Evolutionary conservation across 164 flowering plant genomes (phyloP), one percentile per base, ranked within the genome.

Genomic region (Magnolia changhungtana): DNA sequence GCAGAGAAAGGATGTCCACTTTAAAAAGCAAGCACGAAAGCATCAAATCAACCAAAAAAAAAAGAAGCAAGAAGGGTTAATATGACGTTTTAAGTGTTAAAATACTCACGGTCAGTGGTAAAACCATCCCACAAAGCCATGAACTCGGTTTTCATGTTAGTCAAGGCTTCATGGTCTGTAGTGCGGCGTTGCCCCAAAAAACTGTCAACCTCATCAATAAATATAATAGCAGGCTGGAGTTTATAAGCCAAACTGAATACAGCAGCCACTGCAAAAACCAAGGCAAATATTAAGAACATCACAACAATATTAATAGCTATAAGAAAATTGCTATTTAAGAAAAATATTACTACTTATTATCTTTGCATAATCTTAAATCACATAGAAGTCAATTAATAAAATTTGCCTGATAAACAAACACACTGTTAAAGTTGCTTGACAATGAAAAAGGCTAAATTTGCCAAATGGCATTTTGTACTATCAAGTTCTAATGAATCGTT

Each of bases 41-140:
- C 61, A 55, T 10, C 13, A 55, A 11, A 10, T 16, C 59, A 55
- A 16, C 59, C 3, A 55, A 55, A 55, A 55, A 67, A 68, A 29
- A 24, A 7, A 37, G 16, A 68, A 68, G 18, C 18, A 68, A 7
- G 31, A 9, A 65, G 24, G 24, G 11, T 68, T 24, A 68, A 68
- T 68, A 68, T 16, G 8, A 13, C 29, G 50, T 67, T 29, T 67
- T 29, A 67, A 29, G 7, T 2, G 50, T 27, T 13, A 29, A 68
- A 65, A 13, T 23, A 93, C 96, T 87, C 78, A 93, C 96, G 90
- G 75, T 93, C 98, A 19, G 98, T 92, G 45, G 96, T 93, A 75
- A 93, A 93, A 63, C 98, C 98, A 92, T 93, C 98, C 96, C 98
- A 93, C 76, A 93, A 84, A 63, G 98, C 91, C 98, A 93, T 93